Conservation (phyloP, 2,329 filamentous ascomycete genomes). For the Venturiaceae sp. region DNA sequence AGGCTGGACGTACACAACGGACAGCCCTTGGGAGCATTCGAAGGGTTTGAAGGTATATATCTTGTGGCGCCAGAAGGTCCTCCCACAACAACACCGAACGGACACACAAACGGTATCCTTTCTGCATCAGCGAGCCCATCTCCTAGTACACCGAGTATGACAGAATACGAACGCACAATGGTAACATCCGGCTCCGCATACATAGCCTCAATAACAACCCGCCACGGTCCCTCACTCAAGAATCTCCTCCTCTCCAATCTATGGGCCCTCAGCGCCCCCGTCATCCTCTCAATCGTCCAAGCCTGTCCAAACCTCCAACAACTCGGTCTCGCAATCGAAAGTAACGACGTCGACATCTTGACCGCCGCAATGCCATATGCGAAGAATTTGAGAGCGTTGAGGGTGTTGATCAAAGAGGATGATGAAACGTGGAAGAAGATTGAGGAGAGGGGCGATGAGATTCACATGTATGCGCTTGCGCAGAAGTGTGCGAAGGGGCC, state of each 20-base stretch:
- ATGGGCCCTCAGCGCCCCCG: constrained; percentile 41
- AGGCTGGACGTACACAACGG: constrained; percentile 33
- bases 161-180: constrained; percentile 17
- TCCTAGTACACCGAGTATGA: constrained; percentile 18
- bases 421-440: constrained; percentile 8
- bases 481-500: constrained; percentile 23
- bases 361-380: constrained; percentile 25
- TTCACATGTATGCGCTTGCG: constrained; percentile 22
- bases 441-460: constrained; percentile 18
- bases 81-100: constrained; percentile 16
- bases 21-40: constrained; percentile 31
- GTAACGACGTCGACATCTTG: constrained; percentile 36
- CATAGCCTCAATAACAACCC: constrained; percentile 39
- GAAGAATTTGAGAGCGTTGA: constrained; percentile 29
- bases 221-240: constrained; percentile 41
- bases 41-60: constrained; percentile 41
- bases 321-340: constrained; percentile 44
- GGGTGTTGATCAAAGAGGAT: constrained; percentile 24
- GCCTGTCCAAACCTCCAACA: constrained; percentile 50
- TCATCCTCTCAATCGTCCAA: constrained; percentile 42
- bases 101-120: background rate
- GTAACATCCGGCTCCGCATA: constrained; percentile 33
- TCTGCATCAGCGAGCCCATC: constrained; percentile 18
- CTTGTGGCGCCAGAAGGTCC: constrained; percentile 33
- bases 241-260: constrained; percentile 47